Conservation (phyloP, 306 rosid genomes). For the Gynostemma pentaphyllum region DNA sequence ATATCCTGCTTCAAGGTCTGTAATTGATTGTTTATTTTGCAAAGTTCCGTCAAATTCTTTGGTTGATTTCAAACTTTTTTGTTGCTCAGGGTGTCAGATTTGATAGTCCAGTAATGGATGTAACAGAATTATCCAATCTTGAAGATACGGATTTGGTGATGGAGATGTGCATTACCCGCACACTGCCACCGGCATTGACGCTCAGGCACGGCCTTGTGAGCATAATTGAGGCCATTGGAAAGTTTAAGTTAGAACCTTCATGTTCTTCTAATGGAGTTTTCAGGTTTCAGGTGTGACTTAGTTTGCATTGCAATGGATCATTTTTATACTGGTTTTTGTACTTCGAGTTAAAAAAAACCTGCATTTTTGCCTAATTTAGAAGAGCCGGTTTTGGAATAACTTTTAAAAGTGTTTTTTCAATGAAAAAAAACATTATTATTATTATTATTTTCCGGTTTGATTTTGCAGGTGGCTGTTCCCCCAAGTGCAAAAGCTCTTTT, state of each 20-base stretch:
- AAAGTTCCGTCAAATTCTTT: neutral
- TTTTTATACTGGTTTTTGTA: neutral
- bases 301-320: constrained; percentile 1
- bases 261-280: constrained; percentile 38
- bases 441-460: too few species aligned
- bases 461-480: constrained; percentile 71
- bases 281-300: constrained; percentile 55
- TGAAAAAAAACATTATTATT: too few species aligned
- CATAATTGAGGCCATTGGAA: constrained; percentile 45
- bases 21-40: neutral
- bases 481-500: constrained; percentile 70
- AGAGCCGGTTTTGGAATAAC: too few species aligned
- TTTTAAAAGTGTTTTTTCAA: too few species aligned
- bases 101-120: constrained; percentile 25
- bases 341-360: constrained; percentile 7
- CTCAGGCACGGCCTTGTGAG: constrained; percentile 55
- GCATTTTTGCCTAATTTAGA: constrained; percentile 2
- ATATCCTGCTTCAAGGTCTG: constrained; percentile 1
- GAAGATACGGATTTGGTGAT: constrained; percentile 37
- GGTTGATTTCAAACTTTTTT: neutral
- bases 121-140: constrained; percentile 6
- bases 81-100: constrained; percentile 19
- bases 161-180: constrained; percentile 57
- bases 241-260: constrained; percentile 47
- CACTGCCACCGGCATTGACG: constrained; percentile 63